Base-by-base conservation (phyloP, 345 rosid species). In the Boechera stricta region DNA sequence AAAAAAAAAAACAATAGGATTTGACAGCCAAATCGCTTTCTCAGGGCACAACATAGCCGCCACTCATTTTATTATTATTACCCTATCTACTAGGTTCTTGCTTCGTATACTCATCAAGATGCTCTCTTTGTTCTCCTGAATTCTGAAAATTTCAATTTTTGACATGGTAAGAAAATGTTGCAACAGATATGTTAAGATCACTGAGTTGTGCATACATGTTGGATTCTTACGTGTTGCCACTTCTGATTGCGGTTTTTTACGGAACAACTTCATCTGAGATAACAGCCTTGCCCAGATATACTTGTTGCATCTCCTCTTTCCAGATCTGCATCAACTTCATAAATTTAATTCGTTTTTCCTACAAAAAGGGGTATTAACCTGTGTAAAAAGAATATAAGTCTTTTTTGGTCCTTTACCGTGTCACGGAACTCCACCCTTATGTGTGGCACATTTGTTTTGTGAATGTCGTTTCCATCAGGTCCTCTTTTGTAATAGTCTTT, bases 401-500 rank as follows among this genome's bases (percentile, higher is more conserved):
- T 32, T 13, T 35, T 24, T 45, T 10, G 3, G 4, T 38, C 5
- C 9, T 59, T 3, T 86, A 96, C 99, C 85, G 87, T 88, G 51
- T 93, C 92, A 18, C 98, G 93, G 71, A 96, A 96, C 81, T 96
- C 95, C 72, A 96, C 71, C 48, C 99, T 88, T 77, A 96, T 96
- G 82, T 93, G 98, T 74, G 99, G 98, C 70, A 96, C 98, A 63
- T 96, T 96, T 63, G 99, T 96, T 78, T 45, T 93, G 61, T 66
- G 98, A 81, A 96, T 89, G 76, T 96, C 95, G 67, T 96, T 96
- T 79, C 99, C 99, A 73, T 84, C 90, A 0, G 98, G 92, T 74
- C 97, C 97, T 85, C 97, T 91, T 80, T 87, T 93, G 86, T 90
- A 96, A 89, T 96, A 93, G 76, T 82, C 86, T 57, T 86, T 86